Evolutionary conservation across 1,284 basidiomycete species (phyloP).

Genomic region (Austropuccinia psidii): DNA sequence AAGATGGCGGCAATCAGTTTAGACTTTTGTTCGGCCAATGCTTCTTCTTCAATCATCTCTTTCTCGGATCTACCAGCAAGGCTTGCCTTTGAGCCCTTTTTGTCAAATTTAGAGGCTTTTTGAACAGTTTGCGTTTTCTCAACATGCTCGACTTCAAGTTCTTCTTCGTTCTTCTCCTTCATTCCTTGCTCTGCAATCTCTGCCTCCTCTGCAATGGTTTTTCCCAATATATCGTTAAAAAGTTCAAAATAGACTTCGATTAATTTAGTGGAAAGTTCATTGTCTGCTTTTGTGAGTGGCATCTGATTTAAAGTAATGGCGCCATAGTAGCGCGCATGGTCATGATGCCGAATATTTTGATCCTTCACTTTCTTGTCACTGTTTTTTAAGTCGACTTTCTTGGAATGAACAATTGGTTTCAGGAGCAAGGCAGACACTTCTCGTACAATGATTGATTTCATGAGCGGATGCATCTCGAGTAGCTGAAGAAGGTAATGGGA

Average conservation of each 20-base stretch:
- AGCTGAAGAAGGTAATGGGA: slow-evolving; percentile 83
- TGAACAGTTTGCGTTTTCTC: slow-evolving; percentile 47
- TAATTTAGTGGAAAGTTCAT: slow-evolving; percentile 69
- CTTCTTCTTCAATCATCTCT: slow-evolving; percentile 53
- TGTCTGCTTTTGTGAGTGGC: slow-evolving; percentile 64
- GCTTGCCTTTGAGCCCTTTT: slow-evolving; percentile 46
- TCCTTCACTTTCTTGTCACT: slow-evolving; percentile 48
- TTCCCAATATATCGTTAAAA: slow-evolving; percentile 78
- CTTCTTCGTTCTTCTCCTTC: slow-evolving; percentile 48
- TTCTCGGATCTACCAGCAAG: slow-evolving; percentile 49
- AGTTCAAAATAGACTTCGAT: slow-evolving; percentile 92
- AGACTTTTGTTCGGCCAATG: slow-evolving; percentile 71
- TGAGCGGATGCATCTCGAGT: slow-evolving; percentile 80
- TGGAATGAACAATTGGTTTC: slow-evolving; percentile 52
- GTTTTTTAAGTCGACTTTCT: slow-evolving; percentile 40
- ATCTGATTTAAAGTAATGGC: slow-evolving; percentile 92
- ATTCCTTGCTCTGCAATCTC: slow-evolving; percentile 42
- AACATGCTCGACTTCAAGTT: slow-evolving; percentile 42
- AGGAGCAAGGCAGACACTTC: slow-evolving; percentile 77
- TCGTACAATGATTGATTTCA: slow-evolving; percentile 84
- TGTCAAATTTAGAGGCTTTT: slow-evolving; percentile 49
- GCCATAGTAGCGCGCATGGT: slow-evolving; percentile 79
- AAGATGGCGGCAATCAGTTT: slow-evolving; percentile 83
- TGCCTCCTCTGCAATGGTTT: slow-evolving; percentile 43
- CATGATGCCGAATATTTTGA: slow-evolving; percentile 43